phyloP scores from a whole-genome alignment of 2,329 filamentous ascomycete genomes.

The Fusarium globosum region DNA sequence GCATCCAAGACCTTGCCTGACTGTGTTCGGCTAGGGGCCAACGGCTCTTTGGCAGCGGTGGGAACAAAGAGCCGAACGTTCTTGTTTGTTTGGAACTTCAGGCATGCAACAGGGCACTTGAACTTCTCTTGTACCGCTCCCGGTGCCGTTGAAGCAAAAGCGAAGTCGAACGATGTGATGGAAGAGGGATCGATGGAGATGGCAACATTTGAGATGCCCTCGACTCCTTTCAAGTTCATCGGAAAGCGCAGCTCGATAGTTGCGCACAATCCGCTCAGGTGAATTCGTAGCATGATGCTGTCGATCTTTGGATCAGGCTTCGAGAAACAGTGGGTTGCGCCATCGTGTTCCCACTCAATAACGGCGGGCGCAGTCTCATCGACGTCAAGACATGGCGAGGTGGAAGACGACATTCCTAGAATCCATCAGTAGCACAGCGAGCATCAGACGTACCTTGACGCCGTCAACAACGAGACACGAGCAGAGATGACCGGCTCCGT shows the following conservation, averaged over 20 bases:
- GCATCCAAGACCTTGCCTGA: constrained; percentile 25
- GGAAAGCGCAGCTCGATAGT: constrained; percentile 12
- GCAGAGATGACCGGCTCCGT: constrained; percentile 7
- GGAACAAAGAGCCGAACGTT: constrained; percentile 1
- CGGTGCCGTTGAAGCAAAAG: neutral
- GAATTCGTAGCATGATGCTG: neutral
- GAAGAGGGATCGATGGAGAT: constrained; percentile 20
- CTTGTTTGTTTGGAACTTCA: constrained; percentile 1
- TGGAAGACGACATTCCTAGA: constrained; percentile 11
- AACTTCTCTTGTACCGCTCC: constrained; percentile 14
- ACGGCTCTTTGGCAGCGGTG: neutral
- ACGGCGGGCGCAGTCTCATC: constrained; percentile 7
- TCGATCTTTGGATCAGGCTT: constrained; percentile 26
- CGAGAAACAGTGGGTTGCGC: constrained; percentile 1
- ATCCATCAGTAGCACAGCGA: neutral
- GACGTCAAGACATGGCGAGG: constrained; percentile 16
- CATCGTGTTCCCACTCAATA: constrained; percentile 16
- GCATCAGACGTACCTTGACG: constrained; percentile 1
- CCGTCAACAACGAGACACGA: neutral
- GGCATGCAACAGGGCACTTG: neutral
- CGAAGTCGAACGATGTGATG: constrained; percentile 18
- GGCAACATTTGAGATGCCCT: neutral
- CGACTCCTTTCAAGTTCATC: constrained; percentile 23
- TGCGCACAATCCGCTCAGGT: neutral
- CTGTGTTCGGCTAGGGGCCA: constrained; percentile 20